phyloP scores from a whole-genome alignment of 441 rosid genomes.

The Lepidium campestre region DNA sequence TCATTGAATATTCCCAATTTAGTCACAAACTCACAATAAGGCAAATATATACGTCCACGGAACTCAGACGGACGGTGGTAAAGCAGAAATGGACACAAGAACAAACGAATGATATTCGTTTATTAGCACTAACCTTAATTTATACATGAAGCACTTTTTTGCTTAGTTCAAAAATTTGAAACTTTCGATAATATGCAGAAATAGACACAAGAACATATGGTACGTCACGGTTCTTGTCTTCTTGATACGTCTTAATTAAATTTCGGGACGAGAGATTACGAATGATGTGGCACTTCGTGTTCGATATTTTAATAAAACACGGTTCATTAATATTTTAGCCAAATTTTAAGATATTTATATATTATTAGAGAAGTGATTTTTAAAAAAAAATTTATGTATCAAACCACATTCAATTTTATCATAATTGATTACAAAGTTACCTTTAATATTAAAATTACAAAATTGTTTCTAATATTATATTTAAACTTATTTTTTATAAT shows the following conservation, averaged over 20 bases:
- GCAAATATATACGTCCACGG: neutral
- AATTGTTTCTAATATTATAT: too few relatives aligned
- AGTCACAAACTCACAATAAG: neutral
- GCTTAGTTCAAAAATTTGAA: neutral
- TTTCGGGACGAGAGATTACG: neutral
- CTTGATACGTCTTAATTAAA: neutral
- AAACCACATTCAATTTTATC: too few relatives aligned
- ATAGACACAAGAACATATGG: too few relatives aligned
- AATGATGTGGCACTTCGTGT: constrained; percentile 9
- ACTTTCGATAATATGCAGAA: neutral
- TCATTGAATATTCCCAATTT: constrained; percentile 13
- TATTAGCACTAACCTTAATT: neutral
- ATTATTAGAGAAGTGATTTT: too few relatives aligned
- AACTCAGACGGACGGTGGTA: neutral
- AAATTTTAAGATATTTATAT: neutral
- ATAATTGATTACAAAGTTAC: too few relatives aligned
- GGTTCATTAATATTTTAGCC: neutral
- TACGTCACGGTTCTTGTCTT: constrained; percentile 17
- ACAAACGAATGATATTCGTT: neutral
- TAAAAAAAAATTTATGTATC: too few relatives aligned
- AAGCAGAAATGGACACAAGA: neutral
- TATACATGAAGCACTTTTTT: neutral
- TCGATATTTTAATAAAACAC: neutral
- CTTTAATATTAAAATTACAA: too few relatives aligned
- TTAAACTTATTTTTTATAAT: too few relatives aligned